These are phyloP conservation scores for Neurospora tetraspora DNA, from an alignment of 495 filamentous ascomycete species.

Conservation along the genomic window DNA sequence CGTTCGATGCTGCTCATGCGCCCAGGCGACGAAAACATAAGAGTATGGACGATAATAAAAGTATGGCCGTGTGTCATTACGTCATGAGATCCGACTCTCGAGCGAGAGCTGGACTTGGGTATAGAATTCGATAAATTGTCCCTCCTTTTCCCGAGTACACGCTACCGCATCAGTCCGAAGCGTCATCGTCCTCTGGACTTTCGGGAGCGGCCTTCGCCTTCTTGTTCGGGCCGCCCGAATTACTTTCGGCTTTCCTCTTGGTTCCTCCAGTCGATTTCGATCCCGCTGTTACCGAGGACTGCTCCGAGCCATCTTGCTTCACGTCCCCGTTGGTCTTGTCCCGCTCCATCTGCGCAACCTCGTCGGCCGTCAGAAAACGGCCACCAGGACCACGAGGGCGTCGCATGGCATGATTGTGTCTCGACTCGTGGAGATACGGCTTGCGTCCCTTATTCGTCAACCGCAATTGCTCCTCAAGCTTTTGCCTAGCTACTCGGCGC, in stretches of 20 bases:
- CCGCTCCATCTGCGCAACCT: slow-evolving; percentile 83
- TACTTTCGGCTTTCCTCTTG: slow-evolving; percentile 36
- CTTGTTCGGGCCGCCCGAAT: slow-evolving; percentile 39
- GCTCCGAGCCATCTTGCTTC: slow-evolving; percentile 20
- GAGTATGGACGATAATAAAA: slow-evolving; percentile 10
- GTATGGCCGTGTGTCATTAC: slow-evolving; percentile 25
- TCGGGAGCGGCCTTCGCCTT: slow-evolving; percentile 39
- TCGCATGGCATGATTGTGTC: slow-evolving; percentile 98
- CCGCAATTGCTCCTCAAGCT: slow-evolving; percentile 81
- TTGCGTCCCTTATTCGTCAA: slow-evolving; percentile 92
- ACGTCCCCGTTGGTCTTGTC: slow-evolving; percentile 32
- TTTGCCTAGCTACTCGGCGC: slow-evolving; percentile 82
- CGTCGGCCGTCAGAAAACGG: slow-evolving; percentile 94
- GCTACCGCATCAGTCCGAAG: slow-evolving; percentile 38
- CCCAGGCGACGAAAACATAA: neutral
- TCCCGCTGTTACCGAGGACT: neutral
- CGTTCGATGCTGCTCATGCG: neutral
- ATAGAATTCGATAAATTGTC: slow-evolving; percentile 11
- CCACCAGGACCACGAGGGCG: slow-evolving; percentile 92
- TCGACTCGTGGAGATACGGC: slow-evolving; percentile 96
- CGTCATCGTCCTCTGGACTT: slow-evolving; percentile 39
- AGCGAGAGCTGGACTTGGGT: slow-evolving; percentile 14
- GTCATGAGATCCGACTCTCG: slow-evolving; percentile 15
- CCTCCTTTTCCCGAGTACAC: slow-evolving; percentile 14
- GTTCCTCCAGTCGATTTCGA: slow-evolving; percentile 21